phyloP scores from a whole-genome alignment of 805 yeast genomes.

The Citeromyces nyonsensis region DNA sequence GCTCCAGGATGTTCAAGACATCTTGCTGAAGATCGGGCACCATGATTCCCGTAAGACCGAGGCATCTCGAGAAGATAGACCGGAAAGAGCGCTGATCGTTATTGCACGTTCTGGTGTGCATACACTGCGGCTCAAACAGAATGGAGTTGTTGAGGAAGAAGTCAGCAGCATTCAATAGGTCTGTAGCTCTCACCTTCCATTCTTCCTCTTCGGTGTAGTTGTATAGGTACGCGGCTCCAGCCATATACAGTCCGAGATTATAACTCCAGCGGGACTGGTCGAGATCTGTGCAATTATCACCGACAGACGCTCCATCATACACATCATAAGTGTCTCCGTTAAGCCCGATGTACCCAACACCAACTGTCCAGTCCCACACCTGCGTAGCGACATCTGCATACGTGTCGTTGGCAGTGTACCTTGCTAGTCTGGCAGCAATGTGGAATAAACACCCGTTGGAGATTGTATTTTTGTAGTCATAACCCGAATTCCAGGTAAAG shows the following conservation, averaged over 20 bases:
- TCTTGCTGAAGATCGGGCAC: constrained; percentile 36
- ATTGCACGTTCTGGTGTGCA: constrained; percentile 46
- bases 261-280: constrained; percentile 68
- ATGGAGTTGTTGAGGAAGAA: constrained; percentile 39
- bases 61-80: constrained; percentile 62
- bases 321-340: constrained; percentile 26
- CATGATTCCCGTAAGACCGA: constrained; percentile 61
- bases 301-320: constrained; percentile 54
- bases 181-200: constrained; percentile 52
- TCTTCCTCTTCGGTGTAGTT: constrained; percentile 47
- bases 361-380: constrained; percentile 71
- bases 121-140: constrained; percentile 80
- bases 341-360: constrained; percentile 28
- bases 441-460: constrained; percentile 87
- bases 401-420: constrained; percentile 63
- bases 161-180: constrained; percentile 35
- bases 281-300: constrained; percentile 43
- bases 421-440: constrained; percentile 71
- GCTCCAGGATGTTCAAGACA: constrained; percentile 19
- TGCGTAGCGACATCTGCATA: constrained; percentile 63
- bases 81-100: constrained; percentile 88
- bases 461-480: constrained; percentile 82
- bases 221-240: constrained; percentile 73
- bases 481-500: constrained; percentile 87
- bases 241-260: constrained; percentile 65